Base-by-base conservation (phyloP, 305 asterid species). In the Fraxinus baroniana region DNA sequence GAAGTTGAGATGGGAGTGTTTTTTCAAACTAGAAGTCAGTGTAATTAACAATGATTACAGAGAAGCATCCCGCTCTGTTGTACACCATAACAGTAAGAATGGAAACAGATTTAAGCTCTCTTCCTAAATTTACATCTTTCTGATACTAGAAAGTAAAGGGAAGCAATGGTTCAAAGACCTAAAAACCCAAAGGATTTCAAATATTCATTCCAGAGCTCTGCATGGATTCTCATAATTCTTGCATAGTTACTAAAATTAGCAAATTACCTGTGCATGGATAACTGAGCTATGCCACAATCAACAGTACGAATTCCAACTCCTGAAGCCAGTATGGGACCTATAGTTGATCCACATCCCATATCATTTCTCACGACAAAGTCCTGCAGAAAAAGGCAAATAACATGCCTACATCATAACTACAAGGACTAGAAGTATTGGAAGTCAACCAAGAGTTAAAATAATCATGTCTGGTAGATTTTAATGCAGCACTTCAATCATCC, bases 291-390 rank as follows among this genome's bases (percentile, higher is more conserved):
- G 88, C 99, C 99, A 89, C 98, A 94, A 91, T 96, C 98, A 83
- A 96, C 98, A 12, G 98, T 94, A 83, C 98, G 95, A 74, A 94
- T 93, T 79, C 98, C 99, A 88, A 94, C 93, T 78, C 98, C 97
- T 77, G 99, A 90, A 86, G 98, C 98, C 82, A 94, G 94, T 85
- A 93, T 96, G 81, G 98, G 98, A 80, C 99, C 99, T 70, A 96
- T 96, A 57, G 98, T 94, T 62, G 98, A 94, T 87, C 99, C 98
- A 85, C 98, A 96, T 55, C 99, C 99, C 99, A 96, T 93, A 86
- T 93, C 98, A 77, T 96, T 96, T 86, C 97, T 92, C 84, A 91
- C 97, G 77, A 90, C 98, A 83, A 96, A 94, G 82, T 96, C 98
- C 99, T 96, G 90, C 81, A 78, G 12, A 80, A 20, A 35, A 77